Evolutionary conservation across 164 flowering plant genomes (phyloP), one percentile per base, ranked within the genome.

Genomic region (Dillenia turbinata): DNA sequence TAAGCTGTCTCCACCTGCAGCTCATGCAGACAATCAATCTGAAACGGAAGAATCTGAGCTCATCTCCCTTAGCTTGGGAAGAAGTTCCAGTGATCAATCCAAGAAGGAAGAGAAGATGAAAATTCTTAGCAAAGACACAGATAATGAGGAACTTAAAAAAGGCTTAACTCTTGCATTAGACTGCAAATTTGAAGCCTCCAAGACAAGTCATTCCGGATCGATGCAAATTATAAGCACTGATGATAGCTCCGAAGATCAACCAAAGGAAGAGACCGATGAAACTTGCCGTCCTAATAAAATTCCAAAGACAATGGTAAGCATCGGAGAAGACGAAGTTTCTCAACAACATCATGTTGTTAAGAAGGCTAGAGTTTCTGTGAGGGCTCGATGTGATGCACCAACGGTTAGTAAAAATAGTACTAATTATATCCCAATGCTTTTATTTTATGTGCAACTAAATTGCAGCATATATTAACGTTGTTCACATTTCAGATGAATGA

Each of bases 371-470:
- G 92, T 86, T 81, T 86, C 80, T 44, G 89, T 86, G 5, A 69
- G 92, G 59, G 84, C 81, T 13, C 69, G 87, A 69, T 86, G 92
- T 55, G 92, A 86, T 56, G 71, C 89, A 12, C 84, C 89, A 44
- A 84, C 89, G 66, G 92, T 86, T 9, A 77, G 86, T 67, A 17
- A 33, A 33, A 4, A 33, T 33, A 5, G 40, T 33, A 33, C 40
- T 33, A 5, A 33, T 33, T 33, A 33, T 33, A 33, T 33, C 40
- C 6, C 40, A 33, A 33, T 33, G 40, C 40, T 33, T 33, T 33
- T 33, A 5, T 33, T 33, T 5, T 33, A 4, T 19, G 22, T 19
- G 22, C 22, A 19, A 19, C 22, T 19, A 1, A 19, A 19, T 19
- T 19, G 1, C 22, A 19, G 22, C 22, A 19, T 19, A 19, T 19